Evolutionary conservation across 805 yeast genomes (phyloP).

Genomic region (Wickerhamomyces hampshirensis): DNA sequence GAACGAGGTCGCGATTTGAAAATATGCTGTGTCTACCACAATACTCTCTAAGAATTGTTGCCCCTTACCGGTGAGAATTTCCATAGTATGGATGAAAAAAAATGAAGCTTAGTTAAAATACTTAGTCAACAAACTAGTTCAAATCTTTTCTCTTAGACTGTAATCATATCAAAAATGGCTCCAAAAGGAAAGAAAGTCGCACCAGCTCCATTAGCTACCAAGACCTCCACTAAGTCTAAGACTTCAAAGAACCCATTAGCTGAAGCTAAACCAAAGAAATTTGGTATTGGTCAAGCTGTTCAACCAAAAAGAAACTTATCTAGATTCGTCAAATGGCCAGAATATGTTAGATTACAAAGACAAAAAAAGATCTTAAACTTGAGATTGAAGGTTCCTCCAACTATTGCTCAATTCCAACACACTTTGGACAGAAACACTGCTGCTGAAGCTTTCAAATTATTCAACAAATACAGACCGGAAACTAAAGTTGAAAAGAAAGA

Average conservation of each 20-base stretch:
- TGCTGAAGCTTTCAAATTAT: slow-evolving; percentile 91
- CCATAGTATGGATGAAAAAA: not conserved
- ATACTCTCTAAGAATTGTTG: not conserved
- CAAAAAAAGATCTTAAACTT: slow-evolving; percentile 93
- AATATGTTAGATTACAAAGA: slow-evolving; percentile 96
- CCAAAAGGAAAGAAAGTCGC: slow-evolving; percentile 74
- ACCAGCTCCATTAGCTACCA: slow-evolving; percentile 95
- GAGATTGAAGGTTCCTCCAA: slow-evolving; percentile 99
- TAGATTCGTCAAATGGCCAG: slow-evolving; percentile 99
- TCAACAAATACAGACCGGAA: slow-evolving; percentile 99
- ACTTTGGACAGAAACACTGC: slow-evolving; percentile 99
- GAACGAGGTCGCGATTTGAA: not conserved
- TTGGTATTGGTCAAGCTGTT: slow-evolving; percentile 93
- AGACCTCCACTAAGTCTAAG: slow-evolving; percentile 52
- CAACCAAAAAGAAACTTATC: slow-evolving; percentile 96
- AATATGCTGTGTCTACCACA: not conserved
- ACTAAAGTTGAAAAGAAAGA: slow-evolving; percentile 96
- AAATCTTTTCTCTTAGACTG: not conserved
- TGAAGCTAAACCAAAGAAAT: slow-evolving; percentile 86
- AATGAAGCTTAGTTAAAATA: too few species aligned
- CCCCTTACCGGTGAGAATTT: not conserved
- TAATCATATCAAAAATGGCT: not conserved
- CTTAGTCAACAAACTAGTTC: too few species aligned
- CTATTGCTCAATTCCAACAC: slow-evolving; percentile 94
- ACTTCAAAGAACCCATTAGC: slow-evolving; percentile 81